These are phyloP conservation scores for Magnusiomyces clavatus DNA, from an alignment of 1,139 yeast species.

Conservation along the genomic window DNA sequence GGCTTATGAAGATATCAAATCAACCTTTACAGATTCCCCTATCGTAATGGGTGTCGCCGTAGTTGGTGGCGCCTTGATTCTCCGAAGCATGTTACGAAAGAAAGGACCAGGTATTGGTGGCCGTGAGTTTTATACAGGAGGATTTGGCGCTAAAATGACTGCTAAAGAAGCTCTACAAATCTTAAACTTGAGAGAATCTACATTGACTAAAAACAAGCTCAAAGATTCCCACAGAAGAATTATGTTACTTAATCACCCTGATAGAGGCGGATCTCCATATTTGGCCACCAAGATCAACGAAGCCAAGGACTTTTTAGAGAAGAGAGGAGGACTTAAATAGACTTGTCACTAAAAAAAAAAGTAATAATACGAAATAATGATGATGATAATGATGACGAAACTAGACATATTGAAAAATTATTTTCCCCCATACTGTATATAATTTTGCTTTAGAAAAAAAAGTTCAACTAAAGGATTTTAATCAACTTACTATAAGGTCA, in stretches of 20 bases:
- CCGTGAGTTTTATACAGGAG: slow-evolving; percentile 71
- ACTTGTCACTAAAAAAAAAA: not conserved
- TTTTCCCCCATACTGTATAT: too few species aligned
- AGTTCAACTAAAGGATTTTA: too few species aligned
- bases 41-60: slow-evolving; percentile 65
- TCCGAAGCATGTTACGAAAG: slow-evolving; percentile 32
- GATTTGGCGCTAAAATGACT: slow-evolving; percentile 84
- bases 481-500: too few species aligned
- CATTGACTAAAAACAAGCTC: slow-evolving; percentile 64
- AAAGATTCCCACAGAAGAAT: slow-evolving; percentile 89
- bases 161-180: slow-evolving; percentile 88
- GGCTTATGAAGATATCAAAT: slow-evolving; percentile 12
- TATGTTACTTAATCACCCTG: slow-evolving; percentile 95
- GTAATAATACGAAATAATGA: not conserved
- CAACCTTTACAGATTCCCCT: slow-evolving; percentile 49
- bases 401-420: not conserved
- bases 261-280: slow-evolving; percentile 93
- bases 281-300: slow-evolving; percentile 95
- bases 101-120: slow-evolving; percentile 68
- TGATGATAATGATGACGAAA: slow-evolving; percentile 1
- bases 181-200: slow-evolving; percentile 73
- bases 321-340: slow-evolving; percentile 53
- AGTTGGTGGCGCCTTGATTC: slow-evolving; percentile 43
- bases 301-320: slow-evolving; percentile 89
- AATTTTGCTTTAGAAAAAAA: too few species aligned